Conservation (phyloP, 345 rosid species). For the Eucalyptus melliodora region DNA sequence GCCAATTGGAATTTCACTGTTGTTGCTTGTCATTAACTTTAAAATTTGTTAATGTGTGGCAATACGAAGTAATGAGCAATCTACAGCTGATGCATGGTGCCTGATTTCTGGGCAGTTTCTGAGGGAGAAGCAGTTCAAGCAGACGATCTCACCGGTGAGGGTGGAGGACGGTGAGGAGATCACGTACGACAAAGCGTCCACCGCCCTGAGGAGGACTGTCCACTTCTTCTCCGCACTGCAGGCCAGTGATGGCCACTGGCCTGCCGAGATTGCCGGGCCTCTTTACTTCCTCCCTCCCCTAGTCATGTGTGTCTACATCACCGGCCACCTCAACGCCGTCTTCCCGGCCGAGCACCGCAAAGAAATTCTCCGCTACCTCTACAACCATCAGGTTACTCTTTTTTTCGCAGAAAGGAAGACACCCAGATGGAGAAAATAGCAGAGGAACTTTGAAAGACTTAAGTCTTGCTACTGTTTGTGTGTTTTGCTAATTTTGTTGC, state of each 20-base stretch:
- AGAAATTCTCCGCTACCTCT: conserved; percentile 21
- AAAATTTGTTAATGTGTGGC: not conserved
- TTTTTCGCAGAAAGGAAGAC: not conserved
- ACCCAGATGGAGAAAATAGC: not conserved
- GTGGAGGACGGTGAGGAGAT: conserved; percentile 12
- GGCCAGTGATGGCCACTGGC: conserved; percentile 24
- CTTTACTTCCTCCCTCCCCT: conserved; percentile 12
- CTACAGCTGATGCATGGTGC: not conserved
- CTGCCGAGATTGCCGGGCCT: conserved; percentile 22
- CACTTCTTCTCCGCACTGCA: conserved; percentile 21
- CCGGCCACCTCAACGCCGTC: conserved; percentile 11
- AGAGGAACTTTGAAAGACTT: not conserved
- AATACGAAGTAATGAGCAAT: not conserved
- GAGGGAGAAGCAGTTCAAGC: conserved; percentile 11
- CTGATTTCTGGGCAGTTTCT: not conserved
- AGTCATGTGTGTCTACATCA: conserved; percentile 19
- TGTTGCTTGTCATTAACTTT: not conserved
- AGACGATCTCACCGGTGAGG: conserved; percentile 4
- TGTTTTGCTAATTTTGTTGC: not conserved
- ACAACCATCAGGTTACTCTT: conserved; percentile 11
- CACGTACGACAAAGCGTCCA: conserved; percentile 1
- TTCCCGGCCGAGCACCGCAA: conserved; percentile 9
- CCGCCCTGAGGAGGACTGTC: conserved; percentile 5
- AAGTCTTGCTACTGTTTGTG: not conserved
- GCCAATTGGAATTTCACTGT: not conserved